A percentile compares a stretch with the other conserved stretches of the same genome.
Evolutionary conservation across 768 basidiomycete genomes (phyloP).

Genomic region (Udeniomyces megalosporus): DNA sequence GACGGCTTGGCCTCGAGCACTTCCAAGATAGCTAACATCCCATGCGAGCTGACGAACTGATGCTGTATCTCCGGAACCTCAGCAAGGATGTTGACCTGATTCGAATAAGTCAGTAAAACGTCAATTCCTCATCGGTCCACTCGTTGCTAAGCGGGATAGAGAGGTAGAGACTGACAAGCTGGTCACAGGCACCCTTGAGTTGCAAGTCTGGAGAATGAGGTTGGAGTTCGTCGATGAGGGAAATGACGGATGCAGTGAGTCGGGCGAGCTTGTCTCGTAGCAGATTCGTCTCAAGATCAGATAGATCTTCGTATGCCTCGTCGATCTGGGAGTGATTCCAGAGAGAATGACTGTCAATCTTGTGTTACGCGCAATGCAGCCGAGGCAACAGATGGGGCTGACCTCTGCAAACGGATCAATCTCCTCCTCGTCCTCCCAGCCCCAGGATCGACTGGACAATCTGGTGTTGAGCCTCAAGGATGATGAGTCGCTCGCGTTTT

Average conservation of each 20-base stretch:
- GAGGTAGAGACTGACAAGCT: conserved; percentile 43
- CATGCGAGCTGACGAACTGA: conserved; percentile 81
- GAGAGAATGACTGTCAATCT: not conserved
- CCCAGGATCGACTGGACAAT: conserved; percentile 78
- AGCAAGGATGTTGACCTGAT: conserved; percentile 53
- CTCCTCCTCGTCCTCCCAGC: conserved; percentile 73
- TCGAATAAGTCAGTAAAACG: not conserved
- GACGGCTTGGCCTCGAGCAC: conserved; percentile 76
- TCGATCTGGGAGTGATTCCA: conserved; percentile 45
- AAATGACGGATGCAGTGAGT: conserved; percentile 60
- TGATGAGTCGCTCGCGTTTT: conserved; percentile 18
- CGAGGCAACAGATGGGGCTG: conserved; percentile 15
- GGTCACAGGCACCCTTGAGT: conserved; percentile 68
- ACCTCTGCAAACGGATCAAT: conserved; percentile 96
- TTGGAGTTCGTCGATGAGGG: conserved; percentile 70
- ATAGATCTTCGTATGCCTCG: conserved; percentile 67
- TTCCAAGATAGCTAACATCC: conserved; percentile 86
- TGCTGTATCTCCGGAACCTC: conserved; percentile 70
- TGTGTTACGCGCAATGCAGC: not conserved
- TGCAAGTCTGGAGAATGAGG: conserved; percentile 59
- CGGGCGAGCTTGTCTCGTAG: conserved; percentile 86
- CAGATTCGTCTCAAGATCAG: conserved; percentile 79
- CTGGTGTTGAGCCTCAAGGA: conserved; percentile 71
- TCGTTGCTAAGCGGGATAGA: not conserved
- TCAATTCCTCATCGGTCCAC: not conserved